These are phyloP conservation scores for Conoideocrella luteorostrata DNA, from an alignment of 2,329 filamentous ascomycete genomes.

Conservation along the genomic window DNA sequence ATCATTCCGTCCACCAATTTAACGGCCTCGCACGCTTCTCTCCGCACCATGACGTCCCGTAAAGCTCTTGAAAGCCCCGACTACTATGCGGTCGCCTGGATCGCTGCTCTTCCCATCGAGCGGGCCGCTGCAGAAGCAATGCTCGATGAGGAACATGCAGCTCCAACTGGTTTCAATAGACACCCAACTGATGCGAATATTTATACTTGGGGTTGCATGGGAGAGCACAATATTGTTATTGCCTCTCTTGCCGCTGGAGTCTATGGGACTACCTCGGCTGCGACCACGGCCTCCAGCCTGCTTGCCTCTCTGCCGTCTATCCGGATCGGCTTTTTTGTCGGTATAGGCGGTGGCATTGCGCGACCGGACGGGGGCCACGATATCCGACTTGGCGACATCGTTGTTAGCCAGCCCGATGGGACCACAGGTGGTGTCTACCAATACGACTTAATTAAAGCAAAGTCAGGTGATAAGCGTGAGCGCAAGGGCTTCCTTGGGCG, in stretches of 20 bases:
- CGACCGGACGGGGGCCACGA: constrained; percentile 8
- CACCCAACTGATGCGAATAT: constrained; percentile 14
- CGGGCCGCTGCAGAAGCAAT: constrained; percentile 14
- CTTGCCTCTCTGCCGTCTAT: constrained; percentile 11
- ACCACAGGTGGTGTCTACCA: constrained; percentile 10
- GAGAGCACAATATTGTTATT: constrained; percentile 16
- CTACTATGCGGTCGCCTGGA: constrained; percentile 16
- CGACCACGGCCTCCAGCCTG: constrained; percentile 10
- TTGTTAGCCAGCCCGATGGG: constrained; percentile 10
- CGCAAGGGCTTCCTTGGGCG: not conserved
- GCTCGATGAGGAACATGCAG: constrained; percentile 14
- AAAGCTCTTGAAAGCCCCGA: constrained; percentile 8
- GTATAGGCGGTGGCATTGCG: constrained; percentile 11
- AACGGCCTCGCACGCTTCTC: constrained; percentile 15
- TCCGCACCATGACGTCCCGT: constrained; percentile 3
- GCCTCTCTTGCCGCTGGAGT: constrained; percentile 10
- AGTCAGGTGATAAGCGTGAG: constrained; percentile 3
- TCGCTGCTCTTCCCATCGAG: constrained; percentile 13
- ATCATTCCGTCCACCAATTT: not conserved
- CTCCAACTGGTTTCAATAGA: constrained; percentile 2
- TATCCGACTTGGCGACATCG: constrained; percentile 15
- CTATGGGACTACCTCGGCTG: constrained; percentile 7
- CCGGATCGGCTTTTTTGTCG: constrained; percentile 11
- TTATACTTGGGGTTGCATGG: no score
- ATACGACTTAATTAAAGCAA: constrained; percentile 13